These are phyloP conservation scores for Francoa sonchifolia DNA, from an alignment of 441 rosid genomes.

Conservation along the genomic window DNA sequence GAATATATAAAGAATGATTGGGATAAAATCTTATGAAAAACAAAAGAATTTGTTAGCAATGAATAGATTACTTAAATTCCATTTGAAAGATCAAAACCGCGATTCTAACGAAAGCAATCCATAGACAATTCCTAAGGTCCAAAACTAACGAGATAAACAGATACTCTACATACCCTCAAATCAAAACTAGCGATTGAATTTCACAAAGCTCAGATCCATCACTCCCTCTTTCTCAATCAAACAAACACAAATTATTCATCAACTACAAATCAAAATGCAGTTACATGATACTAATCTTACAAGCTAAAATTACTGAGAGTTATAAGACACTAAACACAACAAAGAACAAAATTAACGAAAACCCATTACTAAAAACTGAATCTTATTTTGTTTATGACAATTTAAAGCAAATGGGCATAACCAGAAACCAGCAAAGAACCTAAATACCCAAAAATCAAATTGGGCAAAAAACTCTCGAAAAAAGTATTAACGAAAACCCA, in stretches of 20 bases:
- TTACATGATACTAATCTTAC: conserved; percentile 27
- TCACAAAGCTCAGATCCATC: conserved; percentile 25
- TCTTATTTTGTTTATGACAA: conserved; percentile 15
- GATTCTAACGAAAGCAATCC: conserved; percentile 26
- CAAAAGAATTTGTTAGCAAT: conserved; percentile 28
- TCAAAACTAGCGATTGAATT: conserved; percentile 24
- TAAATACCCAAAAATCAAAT: conserved; percentile 8
- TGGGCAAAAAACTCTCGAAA: not conserved
- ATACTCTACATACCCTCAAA: conserved; percentile 26
- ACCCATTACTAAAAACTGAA: conserved; percentile 25
- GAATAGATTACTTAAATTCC: conserved; percentile 22
- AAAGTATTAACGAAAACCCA: conserved; percentile 34
- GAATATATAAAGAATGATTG: conserved; percentile 25
- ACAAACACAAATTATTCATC: conserved; percentile 15
- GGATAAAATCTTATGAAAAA: conserved; percentile 14
- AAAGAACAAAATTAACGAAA: conserved; percentile 28
- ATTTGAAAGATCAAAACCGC: conserved; percentile 9
- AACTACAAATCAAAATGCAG: conserved; percentile 17
- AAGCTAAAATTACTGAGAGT: conserved; percentile 12
- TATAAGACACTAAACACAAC: conserved; percentile 6
- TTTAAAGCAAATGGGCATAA: conserved; percentile 28
- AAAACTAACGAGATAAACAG: conserved; percentile 24
- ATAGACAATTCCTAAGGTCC: conserved; percentile 13
- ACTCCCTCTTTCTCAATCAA: conserved; percentile 17
- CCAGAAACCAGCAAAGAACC: conserved; percentile 7